Conservation (phyloP, 306 rosid species). For the Rosa rugosa region DNA sequence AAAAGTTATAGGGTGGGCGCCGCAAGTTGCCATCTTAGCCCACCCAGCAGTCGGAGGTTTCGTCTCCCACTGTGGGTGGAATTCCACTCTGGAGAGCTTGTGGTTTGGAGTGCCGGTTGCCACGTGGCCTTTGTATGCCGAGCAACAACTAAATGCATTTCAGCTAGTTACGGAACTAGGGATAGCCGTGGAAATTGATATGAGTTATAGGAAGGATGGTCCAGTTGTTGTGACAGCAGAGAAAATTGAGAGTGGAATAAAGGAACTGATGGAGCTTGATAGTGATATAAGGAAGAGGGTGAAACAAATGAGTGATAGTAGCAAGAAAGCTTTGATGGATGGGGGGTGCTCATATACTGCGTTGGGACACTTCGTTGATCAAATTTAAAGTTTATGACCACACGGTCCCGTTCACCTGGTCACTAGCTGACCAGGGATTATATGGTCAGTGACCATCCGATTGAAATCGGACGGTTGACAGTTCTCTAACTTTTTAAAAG, state of each 20-base stretch:
- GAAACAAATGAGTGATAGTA: conserved; percentile 11
- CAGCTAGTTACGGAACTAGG: neutral
- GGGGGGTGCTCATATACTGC: conserved; percentile 25
- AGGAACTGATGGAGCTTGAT: conserved; percentile 15
- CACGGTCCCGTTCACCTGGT: too few species aligned
- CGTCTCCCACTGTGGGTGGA: conserved; percentile 66
- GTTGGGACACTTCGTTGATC: neutral
- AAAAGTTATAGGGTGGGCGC: neutral
- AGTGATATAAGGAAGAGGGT: conserved; percentile 18
- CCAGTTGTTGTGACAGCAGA: neutral
- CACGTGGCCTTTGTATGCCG: conserved; percentile 47
- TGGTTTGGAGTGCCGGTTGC: conserved; percentile 56
- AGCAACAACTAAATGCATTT: conserved; percentile 45
- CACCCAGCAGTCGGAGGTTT: conserved; percentile 45
- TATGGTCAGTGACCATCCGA: too few species aligned
- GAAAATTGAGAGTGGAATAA: conserved; percentile 25
- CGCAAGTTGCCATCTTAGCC: neutral
- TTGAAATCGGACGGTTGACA: too few species aligned
- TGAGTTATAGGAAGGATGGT: neutral
- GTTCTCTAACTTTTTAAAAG: too few species aligned
- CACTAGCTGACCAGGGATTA: too few species aligned
- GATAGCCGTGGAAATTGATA: conserved; percentile 15
- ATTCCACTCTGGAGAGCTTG: conserved; percentile 49
- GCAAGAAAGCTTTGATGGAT: conserved; percentile 14
- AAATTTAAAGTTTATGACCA: neutral